Evolutionary conservation across 306 rosid genomes (phyloP), one percentile per base, ranked within the genome.

Genomic region (Sicyos baderoa): DNA sequence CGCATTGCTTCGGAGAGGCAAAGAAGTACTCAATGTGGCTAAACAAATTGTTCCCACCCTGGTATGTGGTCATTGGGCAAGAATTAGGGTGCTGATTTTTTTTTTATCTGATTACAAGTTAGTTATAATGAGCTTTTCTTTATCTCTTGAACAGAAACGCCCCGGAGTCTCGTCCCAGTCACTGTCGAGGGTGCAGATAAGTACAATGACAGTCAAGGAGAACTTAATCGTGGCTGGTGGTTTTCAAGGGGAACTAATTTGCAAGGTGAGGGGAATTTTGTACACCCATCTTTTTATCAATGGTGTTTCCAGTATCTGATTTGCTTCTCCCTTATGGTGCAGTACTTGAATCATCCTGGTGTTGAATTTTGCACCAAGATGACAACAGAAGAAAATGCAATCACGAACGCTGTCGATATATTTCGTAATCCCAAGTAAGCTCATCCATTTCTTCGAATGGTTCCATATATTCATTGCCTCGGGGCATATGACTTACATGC

Each of bases 151-250:
- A 70, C 81, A 90, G 97, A 85, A 76, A 77, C 79, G 11, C 57
- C 76, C 82, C 65, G 91, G 91, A 42, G 72, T 81, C 65, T 74
- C 84, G 53, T 74, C 84, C 32, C 91, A 79, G 58, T 80, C 97
- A 12, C 69, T 88, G 48, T 88, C 90, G 18, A 85, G 97, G 80
- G 96, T 90, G 69, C 99, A 90, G 80, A 84, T 93, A 71, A 93
- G 99, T 78, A 85, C 99, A 72, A 93, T 93, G 99, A 76, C 95
- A 56, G 99, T 93, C 6, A 85, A 85, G 81, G 95, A 88, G 72
- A 82, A 85, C 79, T 77, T 90, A 77, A 71, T 90, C 75, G 91
- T 86, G 64, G 96, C 90, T 6, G 99, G 99, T 40, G 99, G 99
- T 58, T 90, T 90, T 76, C 91, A 82, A 72, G 99, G 99, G 14